phyloP scores from a whole-genome alignment of 163 green algal genomes.

The Chloromonas sp. region DNA sequence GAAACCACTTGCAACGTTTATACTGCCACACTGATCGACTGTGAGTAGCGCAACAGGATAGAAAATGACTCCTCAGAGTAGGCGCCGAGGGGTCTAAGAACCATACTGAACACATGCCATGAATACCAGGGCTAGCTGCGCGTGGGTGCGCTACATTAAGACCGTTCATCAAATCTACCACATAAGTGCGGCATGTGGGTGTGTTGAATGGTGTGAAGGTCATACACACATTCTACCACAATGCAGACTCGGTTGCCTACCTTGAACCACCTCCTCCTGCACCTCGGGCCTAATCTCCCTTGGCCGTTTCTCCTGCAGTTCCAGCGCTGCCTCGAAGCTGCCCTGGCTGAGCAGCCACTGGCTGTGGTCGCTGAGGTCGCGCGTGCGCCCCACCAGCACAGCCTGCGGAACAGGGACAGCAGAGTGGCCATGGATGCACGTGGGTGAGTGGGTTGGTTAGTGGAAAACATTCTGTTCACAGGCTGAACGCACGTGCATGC shows the following conservation, averaged over 20 bases:
- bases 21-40: too few relatives aligned
- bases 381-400: conserved; percentile 58
- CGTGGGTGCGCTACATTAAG: too few relatives aligned
- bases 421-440: not conserved
- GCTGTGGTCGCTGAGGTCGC: conserved; percentile 73
- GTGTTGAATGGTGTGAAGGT: too few relatives aligned
- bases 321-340: conserved; percentile 64
- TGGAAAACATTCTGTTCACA: too few relatives aligned
- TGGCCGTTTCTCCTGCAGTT: conserved; percentile 42
- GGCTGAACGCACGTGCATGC: too few relatives aligned
- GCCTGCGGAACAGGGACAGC: conserved; percentile 27
- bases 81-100: not conserved
- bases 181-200: too few relatives aligned
- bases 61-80: not conserved
- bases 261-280: not conserved
- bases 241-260: too few relatives aligned
- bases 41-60: too few relatives aligned
- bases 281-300: not conserved
- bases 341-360: conserved; percentile 67
- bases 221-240: too few relatives aligned
- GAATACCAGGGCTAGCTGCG: not conserved
- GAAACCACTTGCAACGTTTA: too few relatives aligned
- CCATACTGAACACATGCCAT: not conserved
- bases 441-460: too few relatives aligned
- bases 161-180: too few relatives aligned